Evolutionary conservation across 2,329 filamentous ascomycete species (phyloP), one percentile per base, ranked within the genome.

Genomic region (Hypomyces perniciosus): DNA sequence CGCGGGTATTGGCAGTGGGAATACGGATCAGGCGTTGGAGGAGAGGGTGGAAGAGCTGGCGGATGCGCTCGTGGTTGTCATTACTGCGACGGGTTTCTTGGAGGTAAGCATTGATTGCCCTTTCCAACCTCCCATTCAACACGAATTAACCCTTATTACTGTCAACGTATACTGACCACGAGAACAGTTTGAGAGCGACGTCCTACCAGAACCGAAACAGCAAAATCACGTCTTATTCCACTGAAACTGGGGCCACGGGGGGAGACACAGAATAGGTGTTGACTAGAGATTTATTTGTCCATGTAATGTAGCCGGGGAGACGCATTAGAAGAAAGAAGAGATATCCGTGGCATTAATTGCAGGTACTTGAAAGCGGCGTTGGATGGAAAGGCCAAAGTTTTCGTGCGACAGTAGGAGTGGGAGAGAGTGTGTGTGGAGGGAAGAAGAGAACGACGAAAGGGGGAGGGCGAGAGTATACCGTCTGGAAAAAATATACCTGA

Each of bases 61-160:
- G 5, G 90, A 95, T 66, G 85, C 88, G 43, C 88, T 93, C 62
- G 85, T 92, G 69, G 76, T 93, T 49, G 75, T 97, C 56, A 88
- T 96, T 62, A 79, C 84, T 30, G 83, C 90, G 35, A 95, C 89
- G 8, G 85, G 83, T 40, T 96, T 95, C 67, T 72, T 96, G 48
- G 87, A 96, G 76, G 91, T 95, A 74, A 71, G 82, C 71, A 38
- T 37, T 35, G 13, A 4, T 13, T 41, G 6, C 7, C 6, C 12
- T 8, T 35, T 7, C 6, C 20, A 20, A 3, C 20, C 20, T 20
- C 20, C 20, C 20, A 20, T 20, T 20, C 20, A 20, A 20, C 2
- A 13, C 28, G 12, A 7, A 2, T 37, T 50, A 34, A 48, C 45
- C 48, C 51, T 35, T 43, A 7, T 46, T 48, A 40, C 2, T 50